phyloP scores from a whole-genome alignment of 495 filamentous ascomycete species.

The Collariella sp. region DNA sequence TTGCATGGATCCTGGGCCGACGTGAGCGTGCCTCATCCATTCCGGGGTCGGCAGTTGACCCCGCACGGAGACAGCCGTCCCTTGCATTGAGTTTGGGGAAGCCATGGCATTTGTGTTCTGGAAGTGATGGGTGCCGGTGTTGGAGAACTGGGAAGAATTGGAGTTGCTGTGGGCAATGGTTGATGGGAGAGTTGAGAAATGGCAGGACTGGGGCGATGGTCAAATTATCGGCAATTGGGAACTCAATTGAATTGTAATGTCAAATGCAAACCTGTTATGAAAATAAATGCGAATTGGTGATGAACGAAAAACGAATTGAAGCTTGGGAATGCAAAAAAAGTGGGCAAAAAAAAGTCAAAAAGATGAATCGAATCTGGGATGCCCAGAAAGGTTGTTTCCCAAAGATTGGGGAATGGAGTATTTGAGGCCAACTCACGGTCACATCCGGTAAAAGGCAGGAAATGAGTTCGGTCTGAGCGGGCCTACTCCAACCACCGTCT shows the following conservation, averaged over 20 bases:
- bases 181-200: too few relatives aligned
- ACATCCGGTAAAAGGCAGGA: slow-evolving; percentile 37
- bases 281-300: not conserved
- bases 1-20: slow-evolving; percentile 10
- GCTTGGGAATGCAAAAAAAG: not conserved
- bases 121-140: not conserved
- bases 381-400: slow-evolving; percentile 27
- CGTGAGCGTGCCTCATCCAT: not conserved
- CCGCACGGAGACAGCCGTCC: not conserved
- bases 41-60: not conserved
- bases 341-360: slow-evolving; percentile 18
- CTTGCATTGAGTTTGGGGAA: not conserved
- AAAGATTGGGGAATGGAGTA: slow-evolving; percentile 32
- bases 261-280: not conserved
- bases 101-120: not conserved
- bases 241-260: not conserved
- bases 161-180: not conserved
- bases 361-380: slow-evolving; percentile 27
- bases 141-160: not conserved
- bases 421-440: slow-evolving; percentile 34
- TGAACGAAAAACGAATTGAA: not conserved
- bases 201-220: not conserved
- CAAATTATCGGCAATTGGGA: too few relatives aligned
- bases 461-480: slow-evolving; percentile 33
- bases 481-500: slow-evolving; percentile 19